Conservation (phyloP, 495 filamentous ascomycete species). For the Aspergillus panamensis region DNA sequence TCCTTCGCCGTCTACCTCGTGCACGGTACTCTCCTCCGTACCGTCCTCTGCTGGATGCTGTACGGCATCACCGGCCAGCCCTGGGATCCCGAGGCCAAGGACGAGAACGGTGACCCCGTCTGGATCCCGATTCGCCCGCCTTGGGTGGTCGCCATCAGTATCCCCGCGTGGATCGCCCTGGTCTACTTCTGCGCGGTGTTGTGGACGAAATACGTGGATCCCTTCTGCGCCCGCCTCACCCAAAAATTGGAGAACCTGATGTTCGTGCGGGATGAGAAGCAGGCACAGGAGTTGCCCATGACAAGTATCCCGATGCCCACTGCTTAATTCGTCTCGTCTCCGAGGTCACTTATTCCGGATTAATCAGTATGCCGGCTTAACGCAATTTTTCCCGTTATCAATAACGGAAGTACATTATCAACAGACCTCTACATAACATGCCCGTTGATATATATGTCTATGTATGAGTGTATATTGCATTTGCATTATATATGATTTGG, state of each 20-base stretch:
- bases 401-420: too few relatives aligned
- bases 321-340: background rate
- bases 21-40: slow-evolving; percentile 61
- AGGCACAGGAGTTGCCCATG: background rate
- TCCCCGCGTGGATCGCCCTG: slow-evolving; percentile 55
- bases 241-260: slow-evolving; percentile 53
- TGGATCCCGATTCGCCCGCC: slow-evolving; percentile 38
- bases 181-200: slow-evolving; percentile 55
- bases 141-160: slow-evolving; percentile 45
- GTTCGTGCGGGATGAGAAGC: slow-evolving; percentile 52
- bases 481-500: background rate
- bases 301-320: background rate
- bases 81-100: slow-evolving; percentile 42
- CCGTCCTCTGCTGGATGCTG: slow-evolving; percentile 61
- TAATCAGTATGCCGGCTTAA: too few relatives aligned
- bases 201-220: slow-evolving; percentile 66
- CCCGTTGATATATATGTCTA: background rate
- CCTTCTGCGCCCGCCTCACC: slow-evolving; percentile 58
- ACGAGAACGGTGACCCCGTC: slow-evolving; percentile 42
- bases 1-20: slow-evolving; percentile 67
- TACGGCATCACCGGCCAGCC: slow-evolving; percentile 56
- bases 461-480: slow-evolving; percentile 1
- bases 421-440: background rate
- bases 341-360: background rate
- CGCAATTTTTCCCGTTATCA: too few relatives aligned